Evolutionary conservation across 257 asterid genomes (phyloP), one percentile per base, ranked within the genome.

Genomic region (Paulownia fortunei): DNA sequence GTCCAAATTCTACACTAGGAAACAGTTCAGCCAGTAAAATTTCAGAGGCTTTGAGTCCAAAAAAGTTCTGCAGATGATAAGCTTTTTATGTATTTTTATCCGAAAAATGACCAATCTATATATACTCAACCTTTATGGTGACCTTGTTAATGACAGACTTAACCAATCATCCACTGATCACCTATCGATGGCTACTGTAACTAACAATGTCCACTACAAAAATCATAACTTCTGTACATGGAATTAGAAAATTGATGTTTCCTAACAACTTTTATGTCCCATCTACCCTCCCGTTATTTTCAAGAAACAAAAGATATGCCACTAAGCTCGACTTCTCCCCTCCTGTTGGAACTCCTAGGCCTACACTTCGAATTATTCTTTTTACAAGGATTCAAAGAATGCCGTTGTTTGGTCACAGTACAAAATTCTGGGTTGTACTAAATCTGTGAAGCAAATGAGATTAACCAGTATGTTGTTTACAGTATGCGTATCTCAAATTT

Each of bases 361-460:
- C 8, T 39, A 9, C 62, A 18, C 8, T 47, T 69, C 11, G 27
- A 47, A 69, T 69, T 16, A 15, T 5, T 51, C n/a, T 10, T 70
- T 70, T 32, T 30, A 23, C 54, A 37, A 8, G 56, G 21, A 21
- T 11, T 15, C 19, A 41, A 71, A 52, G 9, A 3, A 1, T 62
- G 36, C 4, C 36, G 36, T 30, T 30, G 36, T 30, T 16, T 61
- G 52, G 46, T 27, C 30, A 32, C 55, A 56, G n/a, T 39, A 73
- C 8, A 56, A 19, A 39, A 21, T 16, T 55, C 41, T 8, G 16
- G 18, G 61, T 7, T 26, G 11, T 47, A 24, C 41, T 70, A 8
- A 66, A 24, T 47, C 61, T 41, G 6, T 51, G n/a, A 51, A 51
- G 64, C 76, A 69, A 47, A 62, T 75, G 73, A 44, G 79, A 61